A percentile compares a stretch with the other conserved stretches of the same genome.
Conservation (phyloP, 2,329 filamentous ascomycete genomes). For the Penicillium sp. region DNA sequence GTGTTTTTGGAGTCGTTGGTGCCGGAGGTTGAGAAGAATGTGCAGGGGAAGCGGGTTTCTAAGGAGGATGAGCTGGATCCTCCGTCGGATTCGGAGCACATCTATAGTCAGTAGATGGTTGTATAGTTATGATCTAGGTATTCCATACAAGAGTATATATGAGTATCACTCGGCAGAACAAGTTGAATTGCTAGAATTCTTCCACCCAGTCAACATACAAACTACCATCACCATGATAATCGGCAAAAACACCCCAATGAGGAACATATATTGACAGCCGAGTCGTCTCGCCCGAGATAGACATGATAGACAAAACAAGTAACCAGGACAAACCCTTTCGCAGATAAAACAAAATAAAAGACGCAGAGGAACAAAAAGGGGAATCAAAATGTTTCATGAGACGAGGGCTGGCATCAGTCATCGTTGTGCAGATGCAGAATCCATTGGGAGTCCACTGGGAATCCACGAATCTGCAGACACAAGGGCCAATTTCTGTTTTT, state of each 20-base stretch:
- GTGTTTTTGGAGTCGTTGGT: constrained; percentile 74
- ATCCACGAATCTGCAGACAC: background rate
- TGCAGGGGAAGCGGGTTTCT: constrained; percentile 64
- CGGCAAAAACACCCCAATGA: constrained; percentile 6
- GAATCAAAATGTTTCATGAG: constrained; percentile 40
- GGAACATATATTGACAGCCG: constrained; percentile 30
- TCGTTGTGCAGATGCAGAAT: constrained; percentile 18
- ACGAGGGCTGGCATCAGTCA: constrained; percentile 35
- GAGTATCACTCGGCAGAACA: background rate
- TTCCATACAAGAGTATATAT: background rate
- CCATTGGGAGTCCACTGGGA: background rate
- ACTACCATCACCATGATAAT: constrained; percentile 1
- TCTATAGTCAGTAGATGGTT: constrained; percentile 20
- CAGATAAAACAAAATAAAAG: constrained; percentile 15
- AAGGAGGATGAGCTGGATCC: constrained; percentile 68
- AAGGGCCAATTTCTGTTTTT: background rate
- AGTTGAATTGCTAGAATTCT: background rate
- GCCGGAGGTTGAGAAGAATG: constrained; percentile 68
- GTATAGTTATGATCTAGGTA: background rate
- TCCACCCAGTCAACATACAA: no score
- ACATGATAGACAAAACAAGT: constrained; percentile 19
- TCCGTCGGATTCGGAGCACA: constrained; percentile 23
- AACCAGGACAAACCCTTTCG: constrained; percentile 27
- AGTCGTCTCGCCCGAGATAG: constrained; percentile 23
- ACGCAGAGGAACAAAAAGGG: constrained; percentile 34